These are phyloP conservation scores for Capronia americana DNA, from an alignment of 2,329 filamentous ascomycete species.

Conservation along the genomic window DNA sequence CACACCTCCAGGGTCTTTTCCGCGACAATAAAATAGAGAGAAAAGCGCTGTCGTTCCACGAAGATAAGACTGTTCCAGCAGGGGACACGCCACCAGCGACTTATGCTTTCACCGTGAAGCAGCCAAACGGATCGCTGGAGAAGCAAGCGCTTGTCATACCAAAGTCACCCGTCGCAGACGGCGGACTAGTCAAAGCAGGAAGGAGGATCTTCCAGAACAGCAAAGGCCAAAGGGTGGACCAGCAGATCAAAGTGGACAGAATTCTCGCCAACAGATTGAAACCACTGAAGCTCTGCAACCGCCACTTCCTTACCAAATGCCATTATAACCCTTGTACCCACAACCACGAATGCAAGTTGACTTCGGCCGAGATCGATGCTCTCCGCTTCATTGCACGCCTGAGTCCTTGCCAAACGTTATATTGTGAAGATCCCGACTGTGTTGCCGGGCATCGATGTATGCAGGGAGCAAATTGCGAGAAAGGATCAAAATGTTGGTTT, in stretches of 20 bases:
- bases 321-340: slow-evolving; percentile 40
- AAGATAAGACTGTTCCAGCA: background rate
- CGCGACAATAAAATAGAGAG: slow-evolving; percentile 17
- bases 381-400: slow-evolving; percentile 44
- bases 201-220: slow-evolving; percentile 37
- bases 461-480: slow-evolving; percentile 28
- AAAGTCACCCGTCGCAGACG: background rate
- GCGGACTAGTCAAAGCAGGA: background rate
- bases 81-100: slow-evolving; percentile 10
- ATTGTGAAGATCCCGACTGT: slow-evolving; percentile 43
- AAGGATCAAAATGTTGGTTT: slow-evolving; percentile 40
- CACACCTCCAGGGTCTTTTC: slow-evolving; percentile 14
- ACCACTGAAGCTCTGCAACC: slow-evolving; percentile 45
- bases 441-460: slow-evolving; percentile 43
- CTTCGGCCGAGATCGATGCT: slow-evolving; percentile 38
- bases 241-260: slow-evolving; percentile 34
- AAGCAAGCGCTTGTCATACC: background rate
- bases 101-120: slow-evolving; percentile 21
- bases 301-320: slow-evolving; percentile 43
- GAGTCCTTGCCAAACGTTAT: slow-evolving; percentile 40
- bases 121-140: slow-evolving; percentile 7
- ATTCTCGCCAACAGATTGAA: slow-evolving; percentile 41
- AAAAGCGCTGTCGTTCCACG: slow-evolving; percentile 11
- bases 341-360: slow-evolving; percentile 41
- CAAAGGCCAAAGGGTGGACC: slow-evolving; percentile 44